These are phyloP conservation scores for Coemansia sp. DNA, from an alignment of 192 early-diverging fungal species.

Conservation along the genomic window DNA sequence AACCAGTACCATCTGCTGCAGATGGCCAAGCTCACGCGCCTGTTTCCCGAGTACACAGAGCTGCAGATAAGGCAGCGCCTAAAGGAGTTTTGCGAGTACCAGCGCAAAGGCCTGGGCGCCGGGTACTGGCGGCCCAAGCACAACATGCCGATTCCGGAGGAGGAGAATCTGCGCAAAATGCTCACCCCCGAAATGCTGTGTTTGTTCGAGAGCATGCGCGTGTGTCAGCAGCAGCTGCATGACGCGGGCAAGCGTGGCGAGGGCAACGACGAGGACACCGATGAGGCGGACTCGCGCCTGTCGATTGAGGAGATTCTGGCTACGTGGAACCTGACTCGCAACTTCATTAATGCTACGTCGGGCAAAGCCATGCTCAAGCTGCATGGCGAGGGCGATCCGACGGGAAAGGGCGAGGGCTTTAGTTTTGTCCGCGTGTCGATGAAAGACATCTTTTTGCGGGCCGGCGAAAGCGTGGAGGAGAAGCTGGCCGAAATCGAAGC, in stretches of 20 bases:
- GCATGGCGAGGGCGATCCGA: slow-evolving; percentile 95
- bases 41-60: slow-evolving; percentile 86
- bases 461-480: slow-evolving; percentile 81
- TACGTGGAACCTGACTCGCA: slow-evolving; percentile 92
- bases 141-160: slow-evolving; percentile 66
- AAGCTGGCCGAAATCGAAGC: slow-evolving; percentile 80
- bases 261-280: slow-evolving; percentile 65
- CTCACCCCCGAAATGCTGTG: slow-evolving; percentile 96
- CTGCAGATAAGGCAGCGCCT: slow-evolving; percentile 84
- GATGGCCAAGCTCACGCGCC: slow-evolving; percentile 73
- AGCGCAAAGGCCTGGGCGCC: slow-evolving; percentile 77
- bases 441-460: slow-evolving; percentile 94
- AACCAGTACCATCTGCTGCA: slow-evolving; percentile 73
- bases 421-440: slow-evolving; percentile 96
- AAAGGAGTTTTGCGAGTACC: slow-evolving; percentile 96
- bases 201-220: slow-evolving; percentile 87
- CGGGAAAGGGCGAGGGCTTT: slow-evolving; percentile 92
- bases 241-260: slow-evolving; percentile 83
- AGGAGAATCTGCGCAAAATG: slow-evolving; percentile 89
- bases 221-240: slow-evolving; percentile 85
- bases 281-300: slow-evolving; percentile 61
- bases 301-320: slow-evolving; percentile 93
- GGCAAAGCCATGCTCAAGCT: slow-evolving; percentile 95
- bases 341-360: slow-evolving; percentile 90
- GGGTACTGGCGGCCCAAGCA: slow-evolving; percentile 92